Evolutionary conservation across 2,329 filamentous ascomycete genomes (phyloP), one percentile per base, ranked within the genome.

Genomic region (Stylonectria norvegica): DNA sequence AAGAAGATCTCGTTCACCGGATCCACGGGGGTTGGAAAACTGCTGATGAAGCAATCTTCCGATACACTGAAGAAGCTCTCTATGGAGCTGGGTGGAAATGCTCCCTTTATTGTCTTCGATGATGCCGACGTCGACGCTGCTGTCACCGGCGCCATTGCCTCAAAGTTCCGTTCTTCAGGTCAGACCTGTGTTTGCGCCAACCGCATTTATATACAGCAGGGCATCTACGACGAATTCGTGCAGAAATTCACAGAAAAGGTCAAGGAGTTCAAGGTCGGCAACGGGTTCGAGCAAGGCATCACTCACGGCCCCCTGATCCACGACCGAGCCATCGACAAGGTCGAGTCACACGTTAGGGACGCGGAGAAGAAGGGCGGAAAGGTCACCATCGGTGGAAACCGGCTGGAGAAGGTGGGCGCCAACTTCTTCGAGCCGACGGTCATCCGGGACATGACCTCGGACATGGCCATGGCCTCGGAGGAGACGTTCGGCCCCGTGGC

Each of bases 401-500:
- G 76, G 60, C 67, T 90, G 43, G 74, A 82, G 1, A 79, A 89
- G 14, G 71, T 95, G 3, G 91, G 93, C 4, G 61, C 73, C 27
- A 94, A 94, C 70, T 98, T 94, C 71, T 95, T 85, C 69, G 79
- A 89, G 58, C 89, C 88, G 3, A 97, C 93, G 0, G 86, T 97
- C 29, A 80, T 98, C 45, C 83, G 86, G 8, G 86, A 86, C 48
- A 91, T 95, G 83, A 95, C 75, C 9, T 72, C 76, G 42, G 81
- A 90, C 29, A 97, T 97, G 93, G 75, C 79, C 44, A 76, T 97
- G 52, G 83, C 87, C 4, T 72, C 72, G 2, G 91, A 97, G 66
- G 93, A 98, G 72, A 98, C 91, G 0, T 98, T 98, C 61, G 93
- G 93, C 0, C 93, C 93, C 3, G 86, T 97, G 0, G 91, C 90